Evolutionary conservation across 768 basidiomycete species (phyloP).

Genomic region (Galerina marginata): DNA sequence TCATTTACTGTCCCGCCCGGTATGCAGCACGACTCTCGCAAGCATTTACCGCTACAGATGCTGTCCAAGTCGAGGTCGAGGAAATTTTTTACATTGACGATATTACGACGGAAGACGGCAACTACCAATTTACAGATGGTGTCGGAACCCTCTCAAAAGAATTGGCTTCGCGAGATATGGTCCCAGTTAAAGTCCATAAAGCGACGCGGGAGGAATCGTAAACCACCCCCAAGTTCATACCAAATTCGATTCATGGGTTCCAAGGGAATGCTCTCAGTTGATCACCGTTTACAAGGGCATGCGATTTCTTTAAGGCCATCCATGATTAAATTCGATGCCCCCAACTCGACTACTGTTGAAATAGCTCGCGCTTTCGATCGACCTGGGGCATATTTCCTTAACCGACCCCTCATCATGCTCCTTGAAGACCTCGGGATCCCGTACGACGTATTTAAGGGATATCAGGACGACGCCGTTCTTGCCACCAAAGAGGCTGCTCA

Average conservation of each 20-base stretch:
- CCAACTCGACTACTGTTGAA: slow-evolving; percentile 54
- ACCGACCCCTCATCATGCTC: slow-evolving; percentile 73
- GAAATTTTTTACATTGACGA: slow-evolving; percentile 52
- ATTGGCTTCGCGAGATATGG: slow-evolving; percentile 55
- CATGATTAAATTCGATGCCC: slow-evolving; percentile 72
- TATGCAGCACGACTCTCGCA: slow-evolving; percentile 76
- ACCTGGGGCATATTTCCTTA: slow-evolving; percentile 61
- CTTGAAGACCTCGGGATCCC: slow-evolving; percentile 63
- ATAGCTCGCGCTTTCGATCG: slow-evolving; percentile 69
- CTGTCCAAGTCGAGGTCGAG: slow-evolving; percentile 49
- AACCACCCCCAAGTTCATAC: slow-evolving; percentile 51
- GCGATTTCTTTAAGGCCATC: slow-evolving; percentile 58
- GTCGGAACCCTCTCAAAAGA: slow-evolving; percentile 67
- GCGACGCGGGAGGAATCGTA: slow-evolving; percentile 35
- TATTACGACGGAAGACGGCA: slow-evolving; percentile 34
- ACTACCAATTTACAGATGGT: slow-evolving; percentile 71
- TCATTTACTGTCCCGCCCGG: slow-evolving; percentile 69
- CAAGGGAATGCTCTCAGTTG: slow-evolving; percentile 68
- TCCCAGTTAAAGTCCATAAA: slow-evolving; percentile 44
- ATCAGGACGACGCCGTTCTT: slow-evolving; percentile 57
- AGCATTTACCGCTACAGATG: slow-evolving; percentile 77
- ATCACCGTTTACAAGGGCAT: slow-evolving; percentile 55
- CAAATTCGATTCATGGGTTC: slow-evolving; percentile 69
- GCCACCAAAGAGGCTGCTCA: slow-evolving; percentile 48
- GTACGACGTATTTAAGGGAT: slow-evolving; percentile 54